Evolutionary conservation across 2,329 filamentous ascomycete species (phyloP), one percentile per base, ranked within the genome.

Genomic region (Cladosporium colombiae): DNA sequence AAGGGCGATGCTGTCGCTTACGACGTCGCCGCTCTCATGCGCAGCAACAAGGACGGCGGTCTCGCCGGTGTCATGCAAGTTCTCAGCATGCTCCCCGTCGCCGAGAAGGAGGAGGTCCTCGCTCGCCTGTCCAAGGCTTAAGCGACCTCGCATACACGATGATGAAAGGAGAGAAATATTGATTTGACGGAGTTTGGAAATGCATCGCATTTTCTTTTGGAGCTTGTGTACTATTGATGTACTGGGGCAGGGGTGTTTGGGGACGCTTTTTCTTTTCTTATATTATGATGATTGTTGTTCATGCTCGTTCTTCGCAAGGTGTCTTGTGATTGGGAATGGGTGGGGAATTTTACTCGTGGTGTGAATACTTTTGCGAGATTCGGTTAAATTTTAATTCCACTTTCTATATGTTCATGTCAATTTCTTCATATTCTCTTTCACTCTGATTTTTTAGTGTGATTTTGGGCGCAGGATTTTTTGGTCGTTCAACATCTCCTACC

Each of bases 31-130:
- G 85, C 88, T 61, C 75, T 92, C 67, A 80, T 91, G 75, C 83
- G 88, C 71, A 83, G 84, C 64, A 88, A 90, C 75, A 87, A 86
- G 75, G 86, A 88, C 69, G 88, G 87, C 69, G 89, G 88, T 53
- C 86, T 96, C 76, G 93, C 91, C 84, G 94, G 95, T 74, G 88
- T 99, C 25, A 89, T 92, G 74, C 90, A 94, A 71, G 87, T 96
- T 69, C 81, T 98, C 72, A 88, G 90, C 73, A 93, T 94, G 78
- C 87, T 99, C 82, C 92, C 93, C 21, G 90, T 93, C 60, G 88
- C 87, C 70, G 93, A 99, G 84, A 91, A 92, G 78, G 93, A 97
- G 80, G 87, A 91, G 78, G 85, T 96, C 62, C 83, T 97, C 65
- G 86, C 84, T 78, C 84, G 78, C 74, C 67, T 84, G 70, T 71